Percentiles rank a stretch among this genome's conserved stretches.
Evolutionary conservation across 2,329 filamentous ascomycete species (phyloP).

Genomic region (Thermothelomyces thermophilus): DNA sequence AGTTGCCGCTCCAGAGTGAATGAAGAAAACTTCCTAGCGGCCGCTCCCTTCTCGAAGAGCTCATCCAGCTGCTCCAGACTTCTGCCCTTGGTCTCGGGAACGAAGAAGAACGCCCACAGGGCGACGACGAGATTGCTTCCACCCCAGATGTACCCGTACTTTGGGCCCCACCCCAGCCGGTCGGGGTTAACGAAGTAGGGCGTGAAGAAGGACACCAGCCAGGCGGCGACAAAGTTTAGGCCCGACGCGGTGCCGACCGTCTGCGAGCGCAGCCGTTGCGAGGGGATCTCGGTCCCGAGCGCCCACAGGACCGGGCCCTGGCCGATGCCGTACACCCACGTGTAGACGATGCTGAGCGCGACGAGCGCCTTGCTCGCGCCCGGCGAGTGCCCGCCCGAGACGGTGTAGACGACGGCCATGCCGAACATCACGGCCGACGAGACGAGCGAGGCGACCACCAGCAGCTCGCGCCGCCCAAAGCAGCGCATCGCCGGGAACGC

Average conservation of each 20-base stretch:
- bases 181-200: constrained; percentile 28
- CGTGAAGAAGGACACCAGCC: constrained; percentile 23
- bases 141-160: constrained; percentile 25
- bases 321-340: constrained; percentile 24
- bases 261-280: constrained; percentile 23
- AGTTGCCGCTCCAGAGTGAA: constrained; percentile 18
- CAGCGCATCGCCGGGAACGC: constrained; percentile 22
- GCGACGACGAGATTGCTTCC: constrained; percentile 18
- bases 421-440: constrained; percentile 21
- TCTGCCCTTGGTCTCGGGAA: constrained; percentile 51
- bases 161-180: constrained; percentile 23
- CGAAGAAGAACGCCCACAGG: constrained; percentile 45
- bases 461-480: constrained; percentile 19
- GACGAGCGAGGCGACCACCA: constrained; percentile 17
- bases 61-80: constrained; percentile 50
- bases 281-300: constrained; percentile 24
- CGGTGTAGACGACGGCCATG: constrained; percentile 25
- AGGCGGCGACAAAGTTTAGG: constrained; percentile 19
- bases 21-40: constrained; percentile 18
- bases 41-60: constrained; percentile 26
- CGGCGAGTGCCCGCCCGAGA: constrained; percentile 5
- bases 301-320: constrained; percentile 24
- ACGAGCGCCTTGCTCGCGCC: constrained; percentile 22
- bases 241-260: constrained; percentile 23
- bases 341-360: constrained; percentile 24